Evolutionary conservation across 768 basidiomycete species (phyloP), one percentile per base, ranked within the genome.

Genomic region (Brasilioporus rufonigricans): DNA sequence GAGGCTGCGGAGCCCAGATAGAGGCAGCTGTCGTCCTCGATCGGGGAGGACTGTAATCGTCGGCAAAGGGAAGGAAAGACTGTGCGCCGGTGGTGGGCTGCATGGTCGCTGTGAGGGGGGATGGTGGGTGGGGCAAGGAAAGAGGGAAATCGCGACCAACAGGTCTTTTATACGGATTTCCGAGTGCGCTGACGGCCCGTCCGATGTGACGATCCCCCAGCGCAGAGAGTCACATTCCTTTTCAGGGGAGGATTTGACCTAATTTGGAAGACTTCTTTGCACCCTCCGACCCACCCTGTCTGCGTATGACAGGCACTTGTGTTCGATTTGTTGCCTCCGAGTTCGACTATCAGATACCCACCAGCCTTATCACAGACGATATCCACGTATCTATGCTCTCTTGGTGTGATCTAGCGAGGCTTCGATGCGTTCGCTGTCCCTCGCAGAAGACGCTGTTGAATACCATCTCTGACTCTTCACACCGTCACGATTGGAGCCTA

Each of bases 1-100:
- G 87, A 4, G 88, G 86, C 65, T 86, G 87, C 9, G 89, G 89
- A 1, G 90, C 90, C 89, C 89, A 92, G 58, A 92, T 91, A 48
- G 88, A 89, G 14, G 77, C 77, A 32, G 73, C 71, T 0, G 66
- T 69, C 24, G 80, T 74, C 61, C 75, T 76, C 48, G 70, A 71
- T 35, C 68, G 62, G 5, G 76, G 74, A 35, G 75, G 76, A 61
- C 67, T 74, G 53, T 71, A 68, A 44, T 79, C 72, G 48, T 76
- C 73, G 46, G 71, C 56, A 57, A 73, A 70, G 44, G 73, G 64
- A 65, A 45, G 60, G 52, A 73, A 71, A 18, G 71, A 51, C 61
- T 65, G 69, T 8, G 56, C 9, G 47, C 9, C 56, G 27, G 61
- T 49, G 29, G 62, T 55, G 48, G 65, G 24, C 50, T 73, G 70